Conservation (phyloP, 257 asterid genomes). For the Phtheirospermum japonicum region DNA sequence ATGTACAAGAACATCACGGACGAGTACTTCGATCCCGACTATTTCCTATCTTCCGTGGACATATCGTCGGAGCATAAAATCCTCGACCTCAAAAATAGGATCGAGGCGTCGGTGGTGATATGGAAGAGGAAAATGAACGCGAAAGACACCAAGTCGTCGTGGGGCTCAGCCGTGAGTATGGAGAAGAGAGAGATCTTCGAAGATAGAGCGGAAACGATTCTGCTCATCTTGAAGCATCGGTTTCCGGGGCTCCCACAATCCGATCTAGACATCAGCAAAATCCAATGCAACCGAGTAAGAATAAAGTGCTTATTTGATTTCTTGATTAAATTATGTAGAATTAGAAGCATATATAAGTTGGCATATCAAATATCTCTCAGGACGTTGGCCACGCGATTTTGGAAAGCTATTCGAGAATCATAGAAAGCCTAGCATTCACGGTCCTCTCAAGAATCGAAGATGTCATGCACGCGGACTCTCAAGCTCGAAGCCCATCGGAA, state of each 20-base stretch:
- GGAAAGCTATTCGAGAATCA: conserved; percentile 63
- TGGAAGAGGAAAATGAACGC: conserved; percentile 84
- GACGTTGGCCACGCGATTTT: conserved; percentile 61
- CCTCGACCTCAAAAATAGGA: conserved; percentile 75
- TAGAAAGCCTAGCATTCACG: conserved; percentile 55
- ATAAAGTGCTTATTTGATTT: not conserved
- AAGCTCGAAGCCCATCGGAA: conserved; percentile 32
- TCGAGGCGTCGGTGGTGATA: conserved; percentile 83
- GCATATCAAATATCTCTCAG: conserved; percentile 21
- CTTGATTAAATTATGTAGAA: not conserved
- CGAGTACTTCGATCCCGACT: conserved; percentile 68
- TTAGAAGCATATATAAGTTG: no score
- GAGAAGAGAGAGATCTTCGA: conserved; percentile 84
- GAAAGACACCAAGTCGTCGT: conserved; percentile 71
- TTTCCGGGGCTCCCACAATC: conserved; percentile 88
- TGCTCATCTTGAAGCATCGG: conserved; percentile 63
- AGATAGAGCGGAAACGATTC: conserved; percentile 75
- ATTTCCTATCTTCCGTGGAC: conserved; percentile 56
- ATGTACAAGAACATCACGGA: conserved; percentile 81
- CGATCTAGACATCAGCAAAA: conserved; percentile 79
- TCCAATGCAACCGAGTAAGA: conserved; percentile 68
- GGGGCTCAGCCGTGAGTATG: conserved; percentile 76
- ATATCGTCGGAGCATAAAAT: conserved; percentile 80
- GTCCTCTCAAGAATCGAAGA: conserved; percentile 57
- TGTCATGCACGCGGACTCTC: conserved; percentile 40